Evolutionary conservation across 768 basidiomycete genomes (phyloP).

Genomic region (Boletus patriciae): DNA sequence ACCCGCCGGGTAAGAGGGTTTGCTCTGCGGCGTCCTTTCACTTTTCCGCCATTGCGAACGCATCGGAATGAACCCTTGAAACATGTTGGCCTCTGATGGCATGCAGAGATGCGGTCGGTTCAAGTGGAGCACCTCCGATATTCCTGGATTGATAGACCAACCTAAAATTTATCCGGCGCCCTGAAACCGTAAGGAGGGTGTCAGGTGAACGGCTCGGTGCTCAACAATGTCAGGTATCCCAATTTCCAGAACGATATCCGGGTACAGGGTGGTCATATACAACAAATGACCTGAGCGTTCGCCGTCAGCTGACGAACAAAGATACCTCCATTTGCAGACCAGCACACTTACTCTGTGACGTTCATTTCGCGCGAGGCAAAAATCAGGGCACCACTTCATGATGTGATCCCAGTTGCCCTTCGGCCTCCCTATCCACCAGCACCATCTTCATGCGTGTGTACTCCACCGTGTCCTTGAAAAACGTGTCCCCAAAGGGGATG

Average conservation of each 20-base stretch:
- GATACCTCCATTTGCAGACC: neutral
- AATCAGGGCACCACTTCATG: neutral
- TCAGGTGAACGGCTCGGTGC: neutral
- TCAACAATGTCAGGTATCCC: constrained; percentile 3
- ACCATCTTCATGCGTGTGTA: constrained; percentile 55
- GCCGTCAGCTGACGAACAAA: constrained; percentile 8
- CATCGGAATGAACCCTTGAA: neutral
- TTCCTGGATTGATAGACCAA: neutral
- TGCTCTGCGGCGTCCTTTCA: neutral
- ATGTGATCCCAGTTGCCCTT: constrained; percentile 1
- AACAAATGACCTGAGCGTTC: constrained; percentile 6
- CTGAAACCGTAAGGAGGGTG: constrained; percentile 6
- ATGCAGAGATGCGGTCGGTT: neutral
- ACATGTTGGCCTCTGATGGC: constrained; percentile 1
- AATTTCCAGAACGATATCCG: constrained; percentile 4
- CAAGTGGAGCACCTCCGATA: constrained; percentile 1
- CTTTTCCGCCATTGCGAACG: neutral
- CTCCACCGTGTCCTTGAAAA: constrained; percentile 55
- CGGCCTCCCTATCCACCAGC: constrained; percentile 9
- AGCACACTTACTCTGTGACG: constrained; percentile 2
- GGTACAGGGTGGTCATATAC: constrained; percentile 18
- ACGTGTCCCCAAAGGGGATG: constrained; percentile 46
- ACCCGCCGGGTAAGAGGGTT: neutral
- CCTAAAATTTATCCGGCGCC: neutral
- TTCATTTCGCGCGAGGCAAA: neutral